These are phyloP conservation scores for Calonectria crousiana DNA, from an alignment of 2,329 filamentous ascomycete species.

Conservation along the genomic window DNA sequence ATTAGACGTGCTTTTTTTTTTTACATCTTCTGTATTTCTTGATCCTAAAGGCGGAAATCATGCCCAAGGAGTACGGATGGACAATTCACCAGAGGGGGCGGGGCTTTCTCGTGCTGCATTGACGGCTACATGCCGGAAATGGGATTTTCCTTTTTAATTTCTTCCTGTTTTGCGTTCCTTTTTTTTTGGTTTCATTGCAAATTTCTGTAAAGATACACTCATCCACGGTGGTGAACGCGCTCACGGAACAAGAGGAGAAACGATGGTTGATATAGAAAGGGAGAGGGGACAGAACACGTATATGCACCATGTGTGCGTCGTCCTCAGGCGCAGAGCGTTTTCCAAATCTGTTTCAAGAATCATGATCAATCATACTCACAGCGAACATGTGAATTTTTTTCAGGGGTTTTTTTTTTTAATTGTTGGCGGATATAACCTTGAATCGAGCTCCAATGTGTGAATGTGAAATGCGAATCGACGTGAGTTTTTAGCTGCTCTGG, in stretches of 20 bases:
- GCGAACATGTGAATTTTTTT: neutral
- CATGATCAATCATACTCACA: neutral
- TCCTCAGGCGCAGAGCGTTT: constrained; percentile 3
- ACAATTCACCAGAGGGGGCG: constrained; percentile 13
- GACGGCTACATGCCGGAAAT: neutral
- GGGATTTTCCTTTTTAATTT: neutral
- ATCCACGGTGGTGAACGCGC: neutral
- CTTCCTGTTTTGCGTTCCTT: neutral
- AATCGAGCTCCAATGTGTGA: neutral
- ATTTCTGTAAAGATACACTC: constrained; percentile 22
- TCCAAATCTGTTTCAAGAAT: neutral
- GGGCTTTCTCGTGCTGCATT: constrained; percentile 7
- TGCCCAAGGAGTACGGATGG: constrained; percentile 8
- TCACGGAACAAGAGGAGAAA: neutral
- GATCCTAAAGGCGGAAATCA: neutral
- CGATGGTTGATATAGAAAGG: constrained; percentile 20
- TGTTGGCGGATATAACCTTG: neutral
- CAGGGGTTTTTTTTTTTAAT: neutral
- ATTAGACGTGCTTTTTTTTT: neutral
- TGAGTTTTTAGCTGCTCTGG: constrained; percentile 16
- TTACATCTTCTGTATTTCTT: neutral
- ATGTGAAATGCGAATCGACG: neutral
- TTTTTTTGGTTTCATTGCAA: neutral
- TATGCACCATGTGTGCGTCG: constrained; percentile 7
- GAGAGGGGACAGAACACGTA: constrained; percentile 2